Conservation (phyloP, 73 alveolate species). For the Symbiodinium natans region DNA sequence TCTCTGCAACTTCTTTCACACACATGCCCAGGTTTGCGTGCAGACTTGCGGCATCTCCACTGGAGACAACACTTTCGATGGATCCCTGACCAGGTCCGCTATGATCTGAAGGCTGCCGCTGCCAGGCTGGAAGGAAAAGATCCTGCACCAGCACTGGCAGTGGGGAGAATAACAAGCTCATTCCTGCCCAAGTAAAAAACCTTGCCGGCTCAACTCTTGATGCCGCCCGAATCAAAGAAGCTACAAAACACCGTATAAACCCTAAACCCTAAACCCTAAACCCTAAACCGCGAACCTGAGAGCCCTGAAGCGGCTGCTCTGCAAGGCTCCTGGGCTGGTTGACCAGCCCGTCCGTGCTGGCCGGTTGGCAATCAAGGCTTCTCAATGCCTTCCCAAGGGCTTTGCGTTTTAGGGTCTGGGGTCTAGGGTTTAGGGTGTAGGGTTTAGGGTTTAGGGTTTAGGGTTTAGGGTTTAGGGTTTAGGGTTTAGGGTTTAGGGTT, state of each 20-base stretch:
- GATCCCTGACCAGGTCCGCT: constrained; percentile 11
- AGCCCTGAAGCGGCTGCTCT: not conserved
- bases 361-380: not conserved
- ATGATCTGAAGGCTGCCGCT: constrained; percentile 13
- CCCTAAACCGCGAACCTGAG: not conserved
- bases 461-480: too few species aligned
- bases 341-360: not conserved
- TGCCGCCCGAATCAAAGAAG: not conserved
- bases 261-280: too few species aligned
- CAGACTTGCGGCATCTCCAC: not conserved
- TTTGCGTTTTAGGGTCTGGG: too few species aligned
- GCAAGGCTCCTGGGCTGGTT: not conserved
- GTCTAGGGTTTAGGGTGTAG: too few species aligned
- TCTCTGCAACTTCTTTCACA: not conserved
- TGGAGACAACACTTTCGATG: not conserved
- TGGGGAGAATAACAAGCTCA: too few species aligned
- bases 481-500: too few species aligned
- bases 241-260: not conserved
- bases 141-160: not conserved
- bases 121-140: not conserved
- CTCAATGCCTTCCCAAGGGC: not conserved
- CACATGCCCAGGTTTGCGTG: not conserved
- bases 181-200: too few species aligned
- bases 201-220: not conserved
- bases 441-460: too few species aligned